These are phyloP conservation scores for Psophocarpus tetragonolobus DNA, from an alignment of 306 rosid genomes.

Conservation along the genomic window DNA sequence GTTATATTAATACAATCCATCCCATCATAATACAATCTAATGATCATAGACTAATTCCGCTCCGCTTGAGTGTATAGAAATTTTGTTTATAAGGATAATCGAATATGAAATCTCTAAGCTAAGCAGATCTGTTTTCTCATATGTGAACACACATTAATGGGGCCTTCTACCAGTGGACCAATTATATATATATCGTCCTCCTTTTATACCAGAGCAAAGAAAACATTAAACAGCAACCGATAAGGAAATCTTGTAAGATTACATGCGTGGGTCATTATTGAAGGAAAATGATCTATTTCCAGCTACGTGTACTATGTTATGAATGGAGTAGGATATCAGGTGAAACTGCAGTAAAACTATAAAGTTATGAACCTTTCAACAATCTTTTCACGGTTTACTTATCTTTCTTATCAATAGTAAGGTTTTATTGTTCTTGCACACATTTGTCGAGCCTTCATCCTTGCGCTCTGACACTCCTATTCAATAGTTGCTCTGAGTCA, in stretches of 20 bases:
- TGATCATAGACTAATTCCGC: too few relatives aligned
- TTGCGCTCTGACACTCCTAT: too few relatives aligned
- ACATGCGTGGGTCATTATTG: background rate
- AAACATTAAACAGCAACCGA: background rate
- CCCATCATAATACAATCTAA: too few relatives aligned
- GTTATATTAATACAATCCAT: too few relatives aligned
- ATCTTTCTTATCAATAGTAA: constrained; percentile 2
- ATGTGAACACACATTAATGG: too few relatives aligned
- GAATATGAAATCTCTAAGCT: too few relatives aligned
- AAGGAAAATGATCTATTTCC: background rate
- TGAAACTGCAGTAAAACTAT: background rate
- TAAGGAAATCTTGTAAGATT: background rate
- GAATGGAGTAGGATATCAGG: background rate
- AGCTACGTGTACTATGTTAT: background rate
- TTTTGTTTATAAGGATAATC: too few relatives aligned
- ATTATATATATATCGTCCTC: background rate
- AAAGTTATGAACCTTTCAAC: background rate
- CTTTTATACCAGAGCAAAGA: background rate
- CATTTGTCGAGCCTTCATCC: too few relatives aligned
- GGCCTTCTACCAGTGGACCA: too few relatives aligned
- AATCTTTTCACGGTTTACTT: background rate
- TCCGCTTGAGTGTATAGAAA: too few relatives aligned
- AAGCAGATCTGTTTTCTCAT: too few relatives aligned
- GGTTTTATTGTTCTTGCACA: background rate
- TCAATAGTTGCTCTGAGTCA: too few relatives aligned